phyloP scores from a whole-genome alignment of 176 grass and related monocot species.

The Oryza coarctata region DNA sequence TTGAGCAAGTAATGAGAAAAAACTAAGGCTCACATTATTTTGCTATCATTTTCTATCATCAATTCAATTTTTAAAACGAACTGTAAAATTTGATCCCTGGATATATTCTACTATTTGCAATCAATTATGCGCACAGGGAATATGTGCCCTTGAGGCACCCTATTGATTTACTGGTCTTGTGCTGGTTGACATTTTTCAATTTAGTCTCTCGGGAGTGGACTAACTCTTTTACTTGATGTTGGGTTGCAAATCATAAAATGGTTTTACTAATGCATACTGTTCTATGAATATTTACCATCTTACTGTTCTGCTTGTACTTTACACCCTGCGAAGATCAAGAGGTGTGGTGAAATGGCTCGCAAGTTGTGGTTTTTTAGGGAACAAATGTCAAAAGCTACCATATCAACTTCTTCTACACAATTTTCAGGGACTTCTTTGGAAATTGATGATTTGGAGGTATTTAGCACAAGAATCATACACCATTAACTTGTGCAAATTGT shows the following conservation, averaged over 20 bases:
- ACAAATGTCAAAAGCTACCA: conserved; percentile 72
- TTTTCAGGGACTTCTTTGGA: conserved; percentile 49
- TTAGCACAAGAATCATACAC: background rate
- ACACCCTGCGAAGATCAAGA: conserved; percentile 65
- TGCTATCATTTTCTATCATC: background rate
- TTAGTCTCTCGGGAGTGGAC: background rate
- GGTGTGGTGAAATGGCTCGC: conserved; percentile 85
- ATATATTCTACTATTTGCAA: background rate
- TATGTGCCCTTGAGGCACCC: background rate
- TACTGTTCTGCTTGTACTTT: background rate
- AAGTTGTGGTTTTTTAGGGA: conserved; percentile 76
- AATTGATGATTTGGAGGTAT: conserved; percentile 81
- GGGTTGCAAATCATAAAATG: background rate
- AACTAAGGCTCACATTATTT: background rate
- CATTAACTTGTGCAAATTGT: background rate
- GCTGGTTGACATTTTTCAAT: background rate
- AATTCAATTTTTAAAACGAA: background rate
- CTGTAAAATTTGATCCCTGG: background rate
- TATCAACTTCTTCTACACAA: conserved; percentile 46
- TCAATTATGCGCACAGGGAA: background rate
- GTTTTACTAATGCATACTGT: conserved; percentile 1
- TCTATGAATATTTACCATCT: conserved; percentile 11
- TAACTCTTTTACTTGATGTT: background rate
- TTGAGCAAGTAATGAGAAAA: background rate
- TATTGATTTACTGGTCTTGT: background rate